These are phyloP conservation scores for Metschnikowia koreensis DNA, from an alignment of 805 yeast species.

Conservation along the genomic window DNA sequence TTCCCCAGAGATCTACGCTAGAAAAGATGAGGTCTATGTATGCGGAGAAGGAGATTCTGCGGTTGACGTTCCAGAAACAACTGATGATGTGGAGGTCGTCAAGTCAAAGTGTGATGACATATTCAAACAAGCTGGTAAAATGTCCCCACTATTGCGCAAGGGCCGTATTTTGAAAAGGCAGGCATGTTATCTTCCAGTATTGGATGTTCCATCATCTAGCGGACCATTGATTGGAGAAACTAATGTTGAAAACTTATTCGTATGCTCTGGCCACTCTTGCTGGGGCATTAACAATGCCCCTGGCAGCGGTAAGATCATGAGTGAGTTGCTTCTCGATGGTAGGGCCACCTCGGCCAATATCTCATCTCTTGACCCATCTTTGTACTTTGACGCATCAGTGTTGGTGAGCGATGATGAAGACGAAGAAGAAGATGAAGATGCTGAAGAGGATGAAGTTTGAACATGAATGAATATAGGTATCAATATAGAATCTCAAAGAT, in stretches of 20 bases:
- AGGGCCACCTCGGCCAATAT: constrained; percentile 74
- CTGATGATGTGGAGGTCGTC: constrained; percentile 89
- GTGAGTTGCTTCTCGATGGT: constrained; percentile 85
- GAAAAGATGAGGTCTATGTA: constrained; percentile 92
- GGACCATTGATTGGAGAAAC: constrained; percentile 97
- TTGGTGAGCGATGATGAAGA: constrained; percentile 30
- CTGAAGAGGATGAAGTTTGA: neutral
- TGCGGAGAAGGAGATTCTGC: constrained; percentile 96
- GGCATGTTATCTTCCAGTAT: constrained; percentile 93
- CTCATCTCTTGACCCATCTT: constrained; percentile 77
- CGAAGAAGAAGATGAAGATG: constrained; percentile 4
- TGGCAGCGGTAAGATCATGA: constrained; percentile 90
- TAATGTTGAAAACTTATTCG: constrained; percentile 69
- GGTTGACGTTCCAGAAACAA: constrained; percentile 88
- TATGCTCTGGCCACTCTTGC: constrained; percentile 95
- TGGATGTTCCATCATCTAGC: constrained; percentile 86
- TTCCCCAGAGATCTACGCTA: constrained; percentile 91
- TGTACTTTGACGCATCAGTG: constrained; percentile 76
- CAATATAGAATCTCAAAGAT: neutral
- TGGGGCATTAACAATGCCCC: constrained; percentile 99
- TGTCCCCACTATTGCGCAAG: constrained; percentile 64
- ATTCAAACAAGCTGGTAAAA: constrained; percentile 73
- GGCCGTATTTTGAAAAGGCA: constrained; percentile 82
- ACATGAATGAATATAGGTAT: neutral
- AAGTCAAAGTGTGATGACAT: constrained; percentile 85